phyloP scores from a whole-genome alignment of 139 green algal genomes.

The Chlamydomonas eustigma region DNA sequence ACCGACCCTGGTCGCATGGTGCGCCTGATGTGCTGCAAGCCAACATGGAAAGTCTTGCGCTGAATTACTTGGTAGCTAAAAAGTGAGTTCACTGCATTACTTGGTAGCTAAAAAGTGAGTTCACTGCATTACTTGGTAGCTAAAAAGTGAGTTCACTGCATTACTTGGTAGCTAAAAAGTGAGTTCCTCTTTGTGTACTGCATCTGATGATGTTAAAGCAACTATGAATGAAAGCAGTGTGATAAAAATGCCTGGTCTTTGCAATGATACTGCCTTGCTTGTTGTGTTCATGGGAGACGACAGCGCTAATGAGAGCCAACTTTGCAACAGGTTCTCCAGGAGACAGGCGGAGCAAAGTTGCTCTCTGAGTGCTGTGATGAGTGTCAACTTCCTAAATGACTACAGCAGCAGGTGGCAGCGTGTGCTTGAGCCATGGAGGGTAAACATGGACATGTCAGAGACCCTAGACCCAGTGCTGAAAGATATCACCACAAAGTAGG shows the following conservation, averaged over 20 bases:
- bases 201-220: too few species aligned
- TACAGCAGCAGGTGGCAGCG: conserved; percentile 69
- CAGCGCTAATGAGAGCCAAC: too few species aligned
- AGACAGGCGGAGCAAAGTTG: conserved; percentile 27
- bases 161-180: too few species aligned
- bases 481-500: conserved; percentile 13
- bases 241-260: too few species aligned
- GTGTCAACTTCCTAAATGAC: conserved; percentile 72
- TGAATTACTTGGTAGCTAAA: background rate
- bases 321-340: background rate
- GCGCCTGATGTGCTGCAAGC: conserved; percentile 75
- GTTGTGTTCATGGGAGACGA: too few species aligned
- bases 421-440: conserved; percentile 61
- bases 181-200: too few species aligned
- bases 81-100: background rate
- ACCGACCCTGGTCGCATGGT: conserved; percentile 78
- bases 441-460: conserved; percentile 37
- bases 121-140: too few species aligned
- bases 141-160: too few species aligned
- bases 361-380: conserved; percentile 21
- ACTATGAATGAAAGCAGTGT: too few species aligned
- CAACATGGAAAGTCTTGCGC: conserved; percentile 20
- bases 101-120: too few species aligned
- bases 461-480: conserved; percentile 55
- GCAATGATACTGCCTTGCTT: too few species aligned